Conservation (phyloP, 495 filamentous ascomycete species). For the Aspergillus avenaceus region DNA sequence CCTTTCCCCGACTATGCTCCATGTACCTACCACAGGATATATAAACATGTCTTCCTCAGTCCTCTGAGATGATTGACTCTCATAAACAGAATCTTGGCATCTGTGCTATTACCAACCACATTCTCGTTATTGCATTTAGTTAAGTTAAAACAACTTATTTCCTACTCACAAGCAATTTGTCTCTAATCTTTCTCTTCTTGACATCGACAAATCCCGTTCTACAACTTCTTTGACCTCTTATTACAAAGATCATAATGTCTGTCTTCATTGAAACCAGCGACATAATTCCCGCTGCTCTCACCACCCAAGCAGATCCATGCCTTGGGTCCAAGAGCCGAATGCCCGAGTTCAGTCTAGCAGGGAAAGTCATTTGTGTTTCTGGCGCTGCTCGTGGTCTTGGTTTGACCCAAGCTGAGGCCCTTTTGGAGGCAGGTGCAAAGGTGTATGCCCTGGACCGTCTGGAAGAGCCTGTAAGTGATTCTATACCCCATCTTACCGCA, state of each 20-base stretch:
- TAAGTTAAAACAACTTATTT: no score
- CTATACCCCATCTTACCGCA: neutral
- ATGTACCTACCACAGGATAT: no score
- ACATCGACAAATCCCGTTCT: no score
- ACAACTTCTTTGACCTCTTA: no score
- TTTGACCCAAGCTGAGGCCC: slow-evolving; percentile 70
- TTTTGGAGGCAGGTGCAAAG: slow-evolving; percentile 75
- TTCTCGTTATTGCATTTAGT: neutral
- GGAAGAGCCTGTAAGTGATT: slow-evolving; percentile 37
- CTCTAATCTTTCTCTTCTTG: neutral
- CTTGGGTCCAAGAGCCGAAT: slow-evolving; percentile 47
- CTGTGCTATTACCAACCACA: neutral
- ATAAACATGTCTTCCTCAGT: slow-evolving; percentile 8
- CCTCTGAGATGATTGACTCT: neutral
- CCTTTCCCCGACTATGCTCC: neutral
- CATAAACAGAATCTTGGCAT: slow-evolving; percentile 5
- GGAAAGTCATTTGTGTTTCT: slow-evolving; percentile 73
- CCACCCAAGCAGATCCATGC: slow-evolving; percentile 11
- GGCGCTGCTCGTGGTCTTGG: slow-evolving; percentile 78
- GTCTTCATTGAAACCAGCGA: slow-evolving; percentile 38
- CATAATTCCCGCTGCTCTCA: slow-evolving; percentile 19
- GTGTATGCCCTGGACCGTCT: slow-evolving; percentile 47
- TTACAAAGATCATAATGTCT: slow-evolving; percentile 26
- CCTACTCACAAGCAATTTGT: neutral
- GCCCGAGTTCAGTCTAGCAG: slow-evolving; percentile 74